Percentiles rank a stretch among this genome's conserved stretches.
Evolutionary conservation across 768 basidiomycete species (phyloP).

Genomic region (Coprinopsis sp.): DNA sequence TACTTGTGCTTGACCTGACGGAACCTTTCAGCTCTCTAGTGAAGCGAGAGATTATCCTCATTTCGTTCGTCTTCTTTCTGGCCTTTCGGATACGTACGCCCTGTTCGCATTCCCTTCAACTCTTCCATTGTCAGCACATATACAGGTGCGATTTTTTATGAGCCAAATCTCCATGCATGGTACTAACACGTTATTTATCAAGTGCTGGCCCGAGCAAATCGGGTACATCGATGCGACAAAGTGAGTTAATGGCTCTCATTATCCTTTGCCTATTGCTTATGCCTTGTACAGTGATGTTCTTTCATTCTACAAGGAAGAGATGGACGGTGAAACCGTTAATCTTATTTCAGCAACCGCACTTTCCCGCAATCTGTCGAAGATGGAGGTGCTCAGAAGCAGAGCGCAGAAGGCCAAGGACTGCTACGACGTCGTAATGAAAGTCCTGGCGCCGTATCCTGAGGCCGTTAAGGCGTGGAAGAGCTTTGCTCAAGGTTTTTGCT

Average conservation of each 20-base stretch:
- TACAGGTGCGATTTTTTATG: slow-evolving; percentile 4
- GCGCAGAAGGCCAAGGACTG: slow-evolving; percentile 19
- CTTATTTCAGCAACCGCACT: slow-evolving; percentile 27
- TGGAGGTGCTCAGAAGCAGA: slow-evolving; percentile 18
- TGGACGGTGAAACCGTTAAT: slow-evolving; percentile 26
- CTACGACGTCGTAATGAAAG: slow-evolving; percentile 20
- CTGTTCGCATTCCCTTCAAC: slow-evolving; percentile 10
- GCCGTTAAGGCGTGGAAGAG: slow-evolving; percentile 7
- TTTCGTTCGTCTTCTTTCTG: slow-evolving; percentile 10
- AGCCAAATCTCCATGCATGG: too few relatives aligned
- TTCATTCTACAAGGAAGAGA: slow-evolving; percentile 37
- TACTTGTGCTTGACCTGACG: background rate
- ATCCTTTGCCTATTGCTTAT: background rate
- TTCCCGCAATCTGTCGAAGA: slow-evolving; percentile 17
- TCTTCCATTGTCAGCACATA: slow-evolving; percentile 7
- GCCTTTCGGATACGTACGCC: slow-evolving; percentile 9
- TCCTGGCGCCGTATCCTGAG: slow-evolving; percentile 13
- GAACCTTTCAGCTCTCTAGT: slow-evolving; percentile 1
- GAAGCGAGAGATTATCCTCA: slow-evolving; percentile 10
- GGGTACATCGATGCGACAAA: too few relatives aligned
- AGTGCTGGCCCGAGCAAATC: too few relatives aligned
- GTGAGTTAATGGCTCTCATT: too few relatives aligned
- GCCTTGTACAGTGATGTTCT: slow-evolving; percentile 27
- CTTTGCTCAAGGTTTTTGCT: slow-evolving; percentile 20
- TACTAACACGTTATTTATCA: too few relatives aligned